Base-by-base conservation (phyloP, 495 filamentous ascomycete genomes). In the Parmelia sp. region DNA sequence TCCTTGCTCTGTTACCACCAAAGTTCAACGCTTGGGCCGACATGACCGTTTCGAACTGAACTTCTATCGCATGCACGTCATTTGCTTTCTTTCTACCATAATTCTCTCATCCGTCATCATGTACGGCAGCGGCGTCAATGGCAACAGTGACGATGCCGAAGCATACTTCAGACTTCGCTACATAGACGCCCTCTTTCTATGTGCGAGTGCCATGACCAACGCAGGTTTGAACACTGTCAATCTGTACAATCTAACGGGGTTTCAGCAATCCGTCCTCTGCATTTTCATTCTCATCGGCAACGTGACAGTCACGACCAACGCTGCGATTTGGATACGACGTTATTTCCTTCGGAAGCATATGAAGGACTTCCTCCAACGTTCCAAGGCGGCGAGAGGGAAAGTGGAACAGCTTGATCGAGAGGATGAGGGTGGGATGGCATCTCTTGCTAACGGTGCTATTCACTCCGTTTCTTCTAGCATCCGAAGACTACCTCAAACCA, bases 121-220 rank as follows among this genome's bases (percentile, higher is more conserved):
- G 25, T 62, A 62, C 23, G 60, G 60, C 17, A 62, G 60, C 60
- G 60, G 60, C 25, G 31, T 62, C 25, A 44, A 47, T n/a, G 60
- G 45, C 44, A 62, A 62, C 27, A 47, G 42, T 39, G 14, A 19
- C 14, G 27, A 62, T 33, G 60, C 40, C 25, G 40, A 62, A 49
- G 60, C 42, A 1, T 35, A 9, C 23, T 47, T 47, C 36, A 40
- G 25, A 14, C 42, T 62, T 37, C 36, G 40, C 36, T 60, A 60
- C 23, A 60, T 60, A 14, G 58, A 60, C 37, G 58, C 58, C 25
- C 17, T 60, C 31, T 60, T 60, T 21, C 36, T 60, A 3, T 60
- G 58, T 40, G 29, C 58, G 21, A 60, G 58, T 60, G 35, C 58
- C 19, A 60, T 60, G 58, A 60, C 58, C 10, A 27, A 27, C 27